Evolutionary conservation across 2,329 filamentous ascomycete species (phyloP).

Genomic region (Nectriaceae sp.): DNA sequence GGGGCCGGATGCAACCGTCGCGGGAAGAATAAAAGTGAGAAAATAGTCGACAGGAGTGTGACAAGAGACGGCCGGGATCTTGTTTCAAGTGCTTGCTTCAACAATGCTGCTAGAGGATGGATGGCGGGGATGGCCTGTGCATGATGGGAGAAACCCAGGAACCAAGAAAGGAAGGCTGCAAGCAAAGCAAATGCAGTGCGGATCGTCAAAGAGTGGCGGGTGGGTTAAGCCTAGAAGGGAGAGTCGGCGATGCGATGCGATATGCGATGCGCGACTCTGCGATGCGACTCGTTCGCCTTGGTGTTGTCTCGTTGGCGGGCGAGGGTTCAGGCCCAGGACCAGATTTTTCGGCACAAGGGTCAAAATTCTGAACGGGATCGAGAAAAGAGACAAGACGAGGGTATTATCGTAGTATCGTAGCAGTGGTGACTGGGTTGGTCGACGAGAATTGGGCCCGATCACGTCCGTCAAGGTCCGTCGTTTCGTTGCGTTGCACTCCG

Average conservation of each 20-base stretch:
- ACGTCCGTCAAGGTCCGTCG: conserved; percentile 9
- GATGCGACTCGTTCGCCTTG: conserved; percentile 11
- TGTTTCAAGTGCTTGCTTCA: conserved; percentile 16
- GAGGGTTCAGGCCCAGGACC: conserved; percentile 8
- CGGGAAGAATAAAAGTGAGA: conserved; percentile 4
- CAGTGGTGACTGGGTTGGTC: conserved; percentile 7
- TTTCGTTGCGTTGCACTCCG: conserved; percentile 23
- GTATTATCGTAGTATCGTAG: conserved; percentile 14
- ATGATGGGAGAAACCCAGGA: conserved; percentile 18
- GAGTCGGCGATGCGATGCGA: conserved; percentile 9
- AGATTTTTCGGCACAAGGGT: conserved; percentile 13
- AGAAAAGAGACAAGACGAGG: conserved; percentile 10
- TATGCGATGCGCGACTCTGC: conserved; percentile 17
- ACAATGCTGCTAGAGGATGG: conserved; percentile 17
- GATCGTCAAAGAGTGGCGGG: conserved; percentile 1
- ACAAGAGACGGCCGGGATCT: conserved; percentile 5
- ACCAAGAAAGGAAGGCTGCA: conserved; percentile 5
- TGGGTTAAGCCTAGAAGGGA: no score
- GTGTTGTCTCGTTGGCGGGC: conserved; percentile 2
- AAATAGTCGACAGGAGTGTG: conserved; percentile 7
- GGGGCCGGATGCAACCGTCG: conserved; percentile 8
- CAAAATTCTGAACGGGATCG: conserved; percentile 10
- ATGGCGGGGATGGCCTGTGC: conserved; percentile 19
- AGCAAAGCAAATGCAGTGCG: conserved; percentile 5
- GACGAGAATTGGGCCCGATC: conserved; percentile 7